Conservation (phyloP, 305 asterid genomes). For the Solanum hybrid region DNA sequence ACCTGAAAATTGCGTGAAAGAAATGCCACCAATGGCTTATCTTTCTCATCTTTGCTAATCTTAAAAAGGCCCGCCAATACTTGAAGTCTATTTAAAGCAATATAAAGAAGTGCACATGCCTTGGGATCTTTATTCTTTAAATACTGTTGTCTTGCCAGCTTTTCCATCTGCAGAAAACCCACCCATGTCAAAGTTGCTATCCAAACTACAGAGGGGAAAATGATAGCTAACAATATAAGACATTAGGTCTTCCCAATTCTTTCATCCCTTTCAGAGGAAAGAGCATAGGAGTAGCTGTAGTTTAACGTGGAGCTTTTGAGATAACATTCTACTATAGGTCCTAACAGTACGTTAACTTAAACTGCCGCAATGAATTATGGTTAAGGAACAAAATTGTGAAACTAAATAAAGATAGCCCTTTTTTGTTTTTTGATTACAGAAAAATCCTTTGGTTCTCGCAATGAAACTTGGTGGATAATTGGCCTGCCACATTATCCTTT, state of each 20-base stretch:
- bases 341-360: neutral
- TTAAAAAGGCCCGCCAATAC: conserved; percentile 95
- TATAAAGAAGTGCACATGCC: conserved; percentile 88
- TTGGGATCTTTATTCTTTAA: conserved; percentile 87
- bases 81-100: conserved; percentile 86
- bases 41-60: conserved; percentile 93
- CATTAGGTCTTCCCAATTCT: neutral
- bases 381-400: neutral
- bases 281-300: neutral
- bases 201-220: neutral
- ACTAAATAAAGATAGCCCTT: neutral
- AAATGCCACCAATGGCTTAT: conserved; percentile 82
- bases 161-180: conserved; percentile 71
- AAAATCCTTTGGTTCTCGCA: neutral
- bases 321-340: neutral
- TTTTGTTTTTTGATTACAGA: neutral
- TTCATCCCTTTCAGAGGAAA: neutral
- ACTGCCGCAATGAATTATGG: neutral
- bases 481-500: neutral
- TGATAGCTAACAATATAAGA: neutral
- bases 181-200: conserved; percentile 14
- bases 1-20: conserved; percentile 95
- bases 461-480: neutral
- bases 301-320: neutral
- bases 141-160: conserved; percentile 78